Evolutionary conservation across 345 rosid genomes (phyloP), one percentile per base, ranked within the genome.

Genomic region (Murraya paniculata): DNA sequence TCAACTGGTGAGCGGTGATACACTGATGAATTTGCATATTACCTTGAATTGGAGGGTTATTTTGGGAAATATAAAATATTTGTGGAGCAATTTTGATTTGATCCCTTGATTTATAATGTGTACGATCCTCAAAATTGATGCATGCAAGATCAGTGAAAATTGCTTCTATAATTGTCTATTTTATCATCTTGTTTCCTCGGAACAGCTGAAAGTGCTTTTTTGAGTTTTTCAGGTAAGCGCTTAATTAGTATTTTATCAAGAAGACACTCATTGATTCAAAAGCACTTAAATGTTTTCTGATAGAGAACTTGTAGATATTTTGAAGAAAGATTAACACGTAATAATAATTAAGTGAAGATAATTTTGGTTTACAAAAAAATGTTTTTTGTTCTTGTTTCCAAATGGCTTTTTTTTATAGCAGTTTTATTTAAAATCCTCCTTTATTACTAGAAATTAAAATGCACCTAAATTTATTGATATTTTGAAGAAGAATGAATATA

Each of bases 1-100:
- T 94, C 99, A 14, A 96, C 98, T 33, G 99, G 99, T 94, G 35
- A 31, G 82, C 70, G 27, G 27, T 28, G 50, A 25, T 9, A 41
- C 16, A 41, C 14, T 11, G 35, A 22, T 61, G 19, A n/a, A 35
- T 35, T 18, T 25, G 14, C 39, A 25, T 16, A 57, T 24, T 11
- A 19, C 10, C 25, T 35, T 2, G 4, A 65, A 33, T 19, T 22
- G 4, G 5, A 19, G 9, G 69, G 48, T 31, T 35, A 33, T 35
- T 35, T 65, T 35, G 2, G 45, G 3, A 64, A 33, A 64, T 64
- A 62, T 2, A 16, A 31, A 18, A 5, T 6, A 14, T 1, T 1
- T 7, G n/a, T 31, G 8, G 3, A 2, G 1, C 19, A 16, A 64
- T 16, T 64, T 30, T 30, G 16, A 45, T 45, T 45, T 35, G 38